These are phyloP conservation scores for Russula foetens DNA, from an alignment of 768 basidiomycete genomes.

Conservation along the genomic window DNA sequence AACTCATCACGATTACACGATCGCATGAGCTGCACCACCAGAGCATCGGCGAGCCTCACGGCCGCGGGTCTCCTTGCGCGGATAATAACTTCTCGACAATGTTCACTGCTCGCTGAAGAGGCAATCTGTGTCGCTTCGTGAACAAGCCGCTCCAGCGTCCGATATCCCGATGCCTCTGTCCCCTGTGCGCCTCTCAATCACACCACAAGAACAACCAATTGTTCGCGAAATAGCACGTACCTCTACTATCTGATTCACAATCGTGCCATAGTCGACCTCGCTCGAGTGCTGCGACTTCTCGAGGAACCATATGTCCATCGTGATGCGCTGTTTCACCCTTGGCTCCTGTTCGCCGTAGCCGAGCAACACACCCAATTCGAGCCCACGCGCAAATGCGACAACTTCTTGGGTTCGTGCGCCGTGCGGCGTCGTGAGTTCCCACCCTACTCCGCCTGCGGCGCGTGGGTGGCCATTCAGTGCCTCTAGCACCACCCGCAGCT, in stretches of 20 bases:
- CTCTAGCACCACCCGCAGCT: slow-evolving; percentile 4
- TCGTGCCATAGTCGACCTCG: slow-evolving; percentile 9
- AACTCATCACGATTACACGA: background rate
- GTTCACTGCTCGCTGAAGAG: background rate
- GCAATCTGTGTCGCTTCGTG: slow-evolving; percentile 12
- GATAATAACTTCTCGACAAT: slow-evolving; percentile 7
- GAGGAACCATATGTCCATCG: slow-evolving; percentile 11
- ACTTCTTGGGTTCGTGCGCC: background rate
- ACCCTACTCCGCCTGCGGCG: slow-evolving; percentile 8
- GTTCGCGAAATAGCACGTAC: background rate
- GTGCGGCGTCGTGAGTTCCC: slow-evolving; percentile 9
- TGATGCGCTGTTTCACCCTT: slow-evolving; percentile 8
- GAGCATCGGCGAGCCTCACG: background rate
- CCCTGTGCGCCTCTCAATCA: background rate
- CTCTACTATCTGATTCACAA: slow-evolving; percentile 9
- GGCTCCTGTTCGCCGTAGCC: slow-evolving; percentile 5
- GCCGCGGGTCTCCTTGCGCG: slow-evolving; percentile 8
- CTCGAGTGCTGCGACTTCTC: background rate
- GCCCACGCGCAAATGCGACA: slow-evolving; percentile 4
- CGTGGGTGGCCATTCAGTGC: slow-evolving; percentile 8
- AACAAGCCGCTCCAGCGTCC: slow-evolving; percentile 11
- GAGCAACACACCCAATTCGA: slow-evolving; percentile 8
- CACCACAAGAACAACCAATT: background rate
- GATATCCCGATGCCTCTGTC: slow-evolving; percentile 1
- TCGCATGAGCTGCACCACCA: slow-evolving; percentile 10